Evolutionary conservation across 148 eudicot species (phyloP), one percentile per base, ranked within the genome.

Genomic region (Nepenthes gracilis): DNA sequence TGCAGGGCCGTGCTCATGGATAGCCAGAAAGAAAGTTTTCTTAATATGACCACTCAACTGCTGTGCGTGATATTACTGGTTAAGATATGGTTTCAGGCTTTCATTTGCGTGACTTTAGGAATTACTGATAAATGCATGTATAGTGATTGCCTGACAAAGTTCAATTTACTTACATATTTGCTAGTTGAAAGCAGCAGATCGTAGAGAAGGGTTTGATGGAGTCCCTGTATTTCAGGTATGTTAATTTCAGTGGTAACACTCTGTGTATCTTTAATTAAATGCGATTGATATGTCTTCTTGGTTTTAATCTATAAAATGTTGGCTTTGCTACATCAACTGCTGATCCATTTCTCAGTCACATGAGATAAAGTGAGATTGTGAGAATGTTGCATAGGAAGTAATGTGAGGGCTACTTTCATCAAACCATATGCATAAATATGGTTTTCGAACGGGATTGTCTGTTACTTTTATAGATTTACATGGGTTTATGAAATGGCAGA

Each of bases 211-310:
- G 47, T 92, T 92, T 77, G 97, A 88, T 75, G 97, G 97, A 64
- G 97, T 92, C 65, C 97, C 97, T 14, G 88, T 92, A 66, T 92
- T 92, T 66, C 97, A 92, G 97, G 97, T 92, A 68, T 63, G 63
- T 59, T 47, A 36, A 67, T 34, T 57, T 14, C 5, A 13, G 43
- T 55, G 35, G 10, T 62, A 32, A 45, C 50, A 48, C 15, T 2
- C 14, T 34, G 0, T 15, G 9, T 23, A 49, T 6, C 12, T 53
- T 62, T 36, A 1, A 36, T 50, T 35, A 6, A 5, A n/a, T 38
- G 32, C 9, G 35, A 23, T 54, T 4, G 23, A 4, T 15, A 50
- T 50, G 12, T 50, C 8, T 50, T 50, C 23, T 40, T 40, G 45
- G 8, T 40, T 8, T 40, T 40, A 4, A 40, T 40, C 4, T 40